phyloP scores from a whole-genome alignment of 2,329 filamentous ascomycete species.

The Fusarium temperatum region DNA sequence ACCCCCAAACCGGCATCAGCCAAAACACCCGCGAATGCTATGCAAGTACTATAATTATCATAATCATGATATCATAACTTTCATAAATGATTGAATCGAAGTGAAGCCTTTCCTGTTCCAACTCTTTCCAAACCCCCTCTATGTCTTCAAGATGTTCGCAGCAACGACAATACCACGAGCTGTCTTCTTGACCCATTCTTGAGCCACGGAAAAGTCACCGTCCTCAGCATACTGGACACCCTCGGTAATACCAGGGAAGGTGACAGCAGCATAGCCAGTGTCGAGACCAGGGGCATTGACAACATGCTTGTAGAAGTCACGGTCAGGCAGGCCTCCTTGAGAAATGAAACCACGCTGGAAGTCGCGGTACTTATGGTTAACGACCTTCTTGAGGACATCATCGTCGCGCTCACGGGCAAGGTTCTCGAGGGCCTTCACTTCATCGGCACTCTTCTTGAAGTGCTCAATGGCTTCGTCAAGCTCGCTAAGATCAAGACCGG shows the following conservation, averaged over 20 bases:
- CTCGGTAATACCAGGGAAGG: conserved; percentile 69
- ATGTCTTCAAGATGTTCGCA: conserved; percentile 47
- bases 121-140: accelerated
- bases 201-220: conserved; percentile 40
- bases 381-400: conserved; percentile 44
- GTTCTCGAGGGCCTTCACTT: conserved; percentile 46
- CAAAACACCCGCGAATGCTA: neutral
- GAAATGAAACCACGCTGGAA: conserved; percentile 60
- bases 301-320: conserved; percentile 57
- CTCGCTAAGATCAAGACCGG: conserved; percentile 49
- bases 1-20: conserved; percentile 4
- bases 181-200: conserved; percentile 50
- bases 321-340: conserved; percentile 56
- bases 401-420: conserved; percentile 44
- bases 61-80: conserved; percentile 1
- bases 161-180: conserved; percentile 47
- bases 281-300: conserved; percentile 59
- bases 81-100: conserved; percentile 13
- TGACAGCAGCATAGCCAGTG: conserved; percentile 54
- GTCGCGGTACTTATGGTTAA: conserved; percentile 58
- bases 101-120: neutral
- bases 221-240: conserved; percentile 65
- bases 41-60: neutral
- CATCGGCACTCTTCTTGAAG: conserved; percentile 47
- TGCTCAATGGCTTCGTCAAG: conserved; percentile 51